Evolutionary conservation across 768 basidiomycete species (phyloP).

Genomic region (Russula earlei): DNA sequence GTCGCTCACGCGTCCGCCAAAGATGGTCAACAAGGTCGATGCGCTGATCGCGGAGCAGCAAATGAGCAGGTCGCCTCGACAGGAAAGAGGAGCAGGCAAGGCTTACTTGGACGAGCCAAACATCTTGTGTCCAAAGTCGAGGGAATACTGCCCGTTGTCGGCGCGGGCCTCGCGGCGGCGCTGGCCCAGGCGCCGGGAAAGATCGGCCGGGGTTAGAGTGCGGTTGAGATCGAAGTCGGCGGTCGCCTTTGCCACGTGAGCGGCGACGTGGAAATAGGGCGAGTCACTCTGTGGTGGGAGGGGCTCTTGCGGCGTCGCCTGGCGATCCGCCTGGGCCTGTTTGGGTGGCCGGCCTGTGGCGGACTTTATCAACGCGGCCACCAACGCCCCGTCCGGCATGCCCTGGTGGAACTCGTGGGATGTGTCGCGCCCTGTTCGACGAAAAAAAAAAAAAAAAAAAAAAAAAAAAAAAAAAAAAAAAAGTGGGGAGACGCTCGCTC

Average conservation of each 20-base stretch:
- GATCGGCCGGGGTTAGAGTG: constrained; percentile 45
- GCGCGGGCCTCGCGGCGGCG: constrained; percentile 49
- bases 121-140: constrained; percentile 41
- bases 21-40: constrained; percentile 52
- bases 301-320: not conserved
- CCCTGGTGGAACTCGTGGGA: constrained; percentile 43
- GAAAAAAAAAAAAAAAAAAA: too few relatives aligned
- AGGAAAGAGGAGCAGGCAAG: not conserved
- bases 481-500: too few relatives aligned
- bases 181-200: constrained; percentile 47
- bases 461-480: too few relatives aligned
- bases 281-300: constrained; percentile 7
- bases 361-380: constrained; percentile 46
- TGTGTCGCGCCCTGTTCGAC: constrained; percentile 45
- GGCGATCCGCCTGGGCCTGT: not conserved
- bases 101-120: constrained; percentile 64
- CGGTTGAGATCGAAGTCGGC: constrained; percentile 17
- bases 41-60: constrained; percentile 32
- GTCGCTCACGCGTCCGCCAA: constrained; percentile 54
- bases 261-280: constrained; percentile 6
- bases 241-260: constrained; percentile 1
- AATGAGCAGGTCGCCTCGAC: not conserved
- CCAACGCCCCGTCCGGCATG: constrained; percentile 35
- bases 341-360: constrained; percentile 46
- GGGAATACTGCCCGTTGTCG: constrained; percentile 48